Evolutionary conservation across 2,329 filamentous ascomycete species (phyloP).

Genomic region (Penicillium sp.): DNA sequence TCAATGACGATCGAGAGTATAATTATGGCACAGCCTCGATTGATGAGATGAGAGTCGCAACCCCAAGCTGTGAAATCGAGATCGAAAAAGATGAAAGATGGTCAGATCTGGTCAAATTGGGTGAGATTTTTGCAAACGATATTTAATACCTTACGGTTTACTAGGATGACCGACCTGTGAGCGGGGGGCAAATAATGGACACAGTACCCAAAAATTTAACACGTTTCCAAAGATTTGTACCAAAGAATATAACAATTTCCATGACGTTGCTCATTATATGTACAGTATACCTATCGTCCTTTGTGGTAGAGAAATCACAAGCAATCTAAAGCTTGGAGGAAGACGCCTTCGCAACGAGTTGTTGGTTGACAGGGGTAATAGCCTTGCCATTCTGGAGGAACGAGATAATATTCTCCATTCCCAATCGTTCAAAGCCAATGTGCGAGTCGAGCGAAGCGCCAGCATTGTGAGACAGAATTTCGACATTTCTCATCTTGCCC

Average conservation of each 20-base stretch:
- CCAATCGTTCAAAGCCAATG: constrained; percentile 52
- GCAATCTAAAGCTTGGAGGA: constrained; percentile 18
- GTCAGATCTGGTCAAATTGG: constrained; percentile 24
- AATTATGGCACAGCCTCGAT: constrained; percentile 39
- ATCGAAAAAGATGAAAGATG: constrained; percentile 43
- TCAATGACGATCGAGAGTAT: constrained; percentile 35
- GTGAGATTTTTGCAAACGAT: constrained; percentile 19
- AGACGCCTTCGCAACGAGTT: constrained; percentile 46
- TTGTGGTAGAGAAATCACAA: background rate
- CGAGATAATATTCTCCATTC: constrained; percentile 52
- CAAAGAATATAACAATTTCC: background rate
- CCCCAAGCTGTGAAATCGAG: constrained; percentile 37
- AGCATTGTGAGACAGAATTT: constrained; percentile 54
- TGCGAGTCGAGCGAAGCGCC: constrained; percentile 55
- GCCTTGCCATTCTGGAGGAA: constrained; percentile 40
- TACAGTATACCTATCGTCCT: background rate
- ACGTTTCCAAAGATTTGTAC: background rate
- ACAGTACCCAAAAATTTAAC: background rate
- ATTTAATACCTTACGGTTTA: constrained; percentile 37
- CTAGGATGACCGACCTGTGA: constrained; percentile 41
- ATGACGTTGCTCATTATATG: background rate
- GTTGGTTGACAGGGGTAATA: constrained; percentile 63
- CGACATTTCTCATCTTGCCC: constrained; percentile 45
- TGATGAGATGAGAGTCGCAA: constrained; percentile 44
- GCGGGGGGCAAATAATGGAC: too few species aligned